Evolutionary conservation across 2,329 filamentous ascomycete species (phyloP), one percentile per base, ranked within the genome.

Genomic region (Alternaria dauci): DNA sequence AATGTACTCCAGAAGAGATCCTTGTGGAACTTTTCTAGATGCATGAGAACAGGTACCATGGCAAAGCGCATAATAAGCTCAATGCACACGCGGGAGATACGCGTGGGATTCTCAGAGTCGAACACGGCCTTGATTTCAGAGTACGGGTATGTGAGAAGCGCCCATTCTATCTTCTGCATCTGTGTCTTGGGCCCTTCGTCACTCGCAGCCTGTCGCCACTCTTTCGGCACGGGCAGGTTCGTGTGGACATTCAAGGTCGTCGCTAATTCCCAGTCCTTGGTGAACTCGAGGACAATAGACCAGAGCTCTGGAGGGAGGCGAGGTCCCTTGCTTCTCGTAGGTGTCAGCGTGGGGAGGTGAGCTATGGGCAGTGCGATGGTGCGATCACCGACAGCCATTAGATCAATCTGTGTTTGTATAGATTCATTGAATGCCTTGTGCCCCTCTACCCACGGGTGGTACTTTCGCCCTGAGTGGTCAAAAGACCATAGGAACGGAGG

Each of bases 41-140:
- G 93, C 2, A 87, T 86, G 34, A 98, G 86, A 4, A 97, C 87
- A 12, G 91, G 88, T 16, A 90, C 91, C 68, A 94, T 89, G 42
- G 90, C 91, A 76, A 97, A 97, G 67, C 95, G 93, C 81, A 97
- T 93, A 69, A 97, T 93, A 41, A 97, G 86, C 72, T 94, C 93
- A 63, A 95, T 91, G 38, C 92, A 91, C 1, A 96, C 83, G 2
- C 90, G 90, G 0, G 93, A 95, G 12, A 97, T 84, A 65, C 92
- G 90, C 26, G 87, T 87, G 34, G 90, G 88, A 0, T 91, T 89
- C 18, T 91, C 90, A 38, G 87, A 80, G 7, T 90, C 82, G 41
- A 97, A 85, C 70, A 92, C 89, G 53, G 88, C 86, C 74, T 92
- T 92, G 63, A 96, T 89, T 34, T 89, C 87, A 0, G 85, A 79